Base-by-base conservation (phyloP, 306 rosid genomes). In the Cyclanthera cordifolia region DNA sequence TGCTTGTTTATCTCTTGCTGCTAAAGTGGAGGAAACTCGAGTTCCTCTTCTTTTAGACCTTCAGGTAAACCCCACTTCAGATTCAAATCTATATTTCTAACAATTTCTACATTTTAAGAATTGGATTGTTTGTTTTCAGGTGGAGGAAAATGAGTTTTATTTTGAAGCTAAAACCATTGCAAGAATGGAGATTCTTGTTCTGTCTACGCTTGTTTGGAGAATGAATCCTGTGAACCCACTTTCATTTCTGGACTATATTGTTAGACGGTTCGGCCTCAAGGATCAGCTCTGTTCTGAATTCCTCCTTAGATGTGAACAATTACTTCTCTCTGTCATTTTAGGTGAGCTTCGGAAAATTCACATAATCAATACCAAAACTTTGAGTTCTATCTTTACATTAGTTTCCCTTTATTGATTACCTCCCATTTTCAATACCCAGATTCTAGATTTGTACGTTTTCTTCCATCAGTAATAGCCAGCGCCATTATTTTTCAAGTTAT, bases 101-200 rank as follows among this genome's bases (percentile, higher is more conserved):
- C 41, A 7, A 17, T n/a, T 61, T 25, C 1, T 16, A 10, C 8
- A 5, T 16, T 16, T 48, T 4, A 48, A 46, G 21, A 46, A 24
- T 53, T 8, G 43, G 43, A 11, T 23, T 17, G 47, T 17, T 23
- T 67, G 2, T 67, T 57, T 15, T 43, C n/a, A 94, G 97, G 96
- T 86, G 79, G 95, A 90, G 59, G 91, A 86, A 1, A 74, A 80
- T 20, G 74, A 51, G 71, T 90, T 75, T 61, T 21, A 85, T 43
- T 90, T 90, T 34, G 96, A 94, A 79, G 96, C 95, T 0, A 86
- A 84, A 27, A 88, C 85, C 48, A 85, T 94, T 10, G 83, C 81
- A 70, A 82, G 79, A 64, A 94, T 90, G 99, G 99, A 90, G 69
- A 82, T 94, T 79, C 74, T 94, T 78, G 88, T 94, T 3, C 99